Conservation (phyloP, 2,329 filamentous ascomycete genomes). For the Pseudocercospora vitis region DNA sequence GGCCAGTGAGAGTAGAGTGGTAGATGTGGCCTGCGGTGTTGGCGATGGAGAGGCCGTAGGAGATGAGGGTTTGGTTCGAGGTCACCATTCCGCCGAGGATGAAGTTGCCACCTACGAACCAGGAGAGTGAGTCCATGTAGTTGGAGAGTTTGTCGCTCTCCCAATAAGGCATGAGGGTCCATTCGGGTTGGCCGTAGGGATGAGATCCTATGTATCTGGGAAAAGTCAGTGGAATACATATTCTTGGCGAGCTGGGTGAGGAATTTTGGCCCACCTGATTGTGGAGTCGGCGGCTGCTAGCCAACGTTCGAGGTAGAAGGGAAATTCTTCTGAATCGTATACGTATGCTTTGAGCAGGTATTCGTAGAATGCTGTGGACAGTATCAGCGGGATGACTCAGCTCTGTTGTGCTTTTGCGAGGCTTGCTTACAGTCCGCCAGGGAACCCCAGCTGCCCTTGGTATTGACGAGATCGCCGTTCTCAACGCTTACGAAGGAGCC, state of each 20-base stretch:
- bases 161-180: conserved; percentile 35
- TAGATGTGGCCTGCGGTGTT: conserved; percentile 31
- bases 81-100: conserved; percentile 37
- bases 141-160: conserved; percentile 23
- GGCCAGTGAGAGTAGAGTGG: conserved; percentile 27
- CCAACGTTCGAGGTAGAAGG: conserved; percentile 34
- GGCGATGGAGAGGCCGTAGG: conserved; percentile 36
- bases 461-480: conserved; percentile 31
- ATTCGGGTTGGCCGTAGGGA: conserved; percentile 35
- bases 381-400: no score
- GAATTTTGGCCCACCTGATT: conserved; percentile 20
- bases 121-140: conserved; percentile 33
- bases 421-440: conserved; percentile 32
- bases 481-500: conserved; percentile 33
- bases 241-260: no score
- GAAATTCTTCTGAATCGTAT: conserved; percentile 34
- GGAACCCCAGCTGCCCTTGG: conserved; percentile 36
- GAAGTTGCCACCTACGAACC: conserved; percentile 39
- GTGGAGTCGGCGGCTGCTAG: conserved; percentile 35
- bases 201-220: conserved; percentile 30
- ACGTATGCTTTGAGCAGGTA: conserved; percentile 40
- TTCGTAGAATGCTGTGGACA: conserved; percentile 34
- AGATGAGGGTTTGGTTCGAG: conserved; percentile 30
- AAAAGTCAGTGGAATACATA: background rate
- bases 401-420: no score